phyloP scores from a whole-genome alignment of 768 basidiomycete genomes.

The Podaxis pistillaris region DNA sequence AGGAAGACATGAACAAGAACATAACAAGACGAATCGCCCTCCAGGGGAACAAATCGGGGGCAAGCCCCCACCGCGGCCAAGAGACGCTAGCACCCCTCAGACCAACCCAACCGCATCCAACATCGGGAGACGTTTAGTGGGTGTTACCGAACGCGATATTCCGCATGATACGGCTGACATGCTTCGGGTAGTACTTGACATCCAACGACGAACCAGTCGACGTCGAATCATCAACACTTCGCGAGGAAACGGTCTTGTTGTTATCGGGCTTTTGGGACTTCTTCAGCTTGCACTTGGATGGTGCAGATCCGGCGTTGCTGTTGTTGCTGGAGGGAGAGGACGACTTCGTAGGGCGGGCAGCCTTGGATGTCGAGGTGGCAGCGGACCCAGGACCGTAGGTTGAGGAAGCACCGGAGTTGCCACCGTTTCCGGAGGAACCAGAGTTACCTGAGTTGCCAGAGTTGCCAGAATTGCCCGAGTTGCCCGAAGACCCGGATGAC shows the following conservation, averaged over 20 bases:
- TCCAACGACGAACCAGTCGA: slow-evolving; percentile 12
- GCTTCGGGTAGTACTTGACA: slow-evolving; percentile 22
- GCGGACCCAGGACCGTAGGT: neutral
- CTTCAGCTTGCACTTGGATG: slow-evolving; percentile 11
- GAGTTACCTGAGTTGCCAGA: slow-evolving; percentile 1
- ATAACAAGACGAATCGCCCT: neutral
- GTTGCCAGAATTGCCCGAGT: slow-evolving; percentile 10
- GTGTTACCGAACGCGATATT: slow-evolving; percentile 22
- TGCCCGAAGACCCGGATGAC: slow-evolving; percentile 3
- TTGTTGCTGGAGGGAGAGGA: neutral
- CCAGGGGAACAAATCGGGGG: neutral
- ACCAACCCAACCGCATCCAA: neutral
- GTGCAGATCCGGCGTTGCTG: neutral
- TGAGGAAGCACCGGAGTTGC: slow-evolving; percentile 10
- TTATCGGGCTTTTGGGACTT: neutral
- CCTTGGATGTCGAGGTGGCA: neutral
- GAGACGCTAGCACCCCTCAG: neutral
- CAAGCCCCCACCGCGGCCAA: neutral
- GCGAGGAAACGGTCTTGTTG: neutral
- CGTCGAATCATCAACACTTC: neutral
- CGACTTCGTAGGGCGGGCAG: neutral
- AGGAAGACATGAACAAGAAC: neutral
- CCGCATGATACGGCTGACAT: slow-evolving; percentile 35
- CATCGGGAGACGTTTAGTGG: slow-evolving; percentile 13
- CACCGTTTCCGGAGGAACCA: slow-evolving; percentile 10